phyloP scores from a whole-genome alignment of 2,329 filamentous ascomycete genomes.

The Clarireedia monteithiana region DNA sequence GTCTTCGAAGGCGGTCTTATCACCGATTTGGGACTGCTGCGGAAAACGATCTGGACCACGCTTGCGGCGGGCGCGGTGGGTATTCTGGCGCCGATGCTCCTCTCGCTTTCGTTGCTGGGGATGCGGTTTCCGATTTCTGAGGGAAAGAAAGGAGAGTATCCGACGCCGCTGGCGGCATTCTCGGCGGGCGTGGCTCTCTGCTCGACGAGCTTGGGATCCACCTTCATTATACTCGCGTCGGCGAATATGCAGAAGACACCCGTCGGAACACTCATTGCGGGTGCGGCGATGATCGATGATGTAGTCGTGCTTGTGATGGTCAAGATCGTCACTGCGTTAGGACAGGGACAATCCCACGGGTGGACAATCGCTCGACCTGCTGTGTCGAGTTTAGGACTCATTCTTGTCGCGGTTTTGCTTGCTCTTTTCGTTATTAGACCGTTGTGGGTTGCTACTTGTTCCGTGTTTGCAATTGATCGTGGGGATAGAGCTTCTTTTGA shows the following conservation, averaged over 20 bases:
- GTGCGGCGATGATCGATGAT: conserved; percentile 4
- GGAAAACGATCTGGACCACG: conserved; percentile 3
- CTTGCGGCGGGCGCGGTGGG: background rate
- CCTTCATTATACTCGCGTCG: conserved; percentile 4
- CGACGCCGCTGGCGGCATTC: conserved; percentile 4
- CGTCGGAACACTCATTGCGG: conserved; percentile 3
- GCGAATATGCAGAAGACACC: conserved; percentile 7
- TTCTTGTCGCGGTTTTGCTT: background rate
- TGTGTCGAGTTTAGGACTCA: background rate
- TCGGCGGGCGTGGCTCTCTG: conserved; percentile 5
- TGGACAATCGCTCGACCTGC: conserved; percentile 6
- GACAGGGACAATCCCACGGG: background rate
- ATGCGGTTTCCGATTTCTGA: background rate
- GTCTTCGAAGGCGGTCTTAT: conserved; percentile 8
- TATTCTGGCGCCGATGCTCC: background rate
- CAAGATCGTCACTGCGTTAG: conserved; percentile 2
- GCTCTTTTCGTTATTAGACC: background rate
- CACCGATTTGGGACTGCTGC: background rate
- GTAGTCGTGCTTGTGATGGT: conserved; percentile 6
- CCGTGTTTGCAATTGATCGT: background rate
- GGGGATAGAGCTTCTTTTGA: background rate
- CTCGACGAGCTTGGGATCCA: conserved; percentile 4
- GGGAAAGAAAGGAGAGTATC: background rate
- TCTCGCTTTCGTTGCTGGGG: background rate
- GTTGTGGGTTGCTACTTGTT: background rate